Conservation (phyloP, 192 early-diverging fungal species). For the Spinellus fusiger region DNA sequence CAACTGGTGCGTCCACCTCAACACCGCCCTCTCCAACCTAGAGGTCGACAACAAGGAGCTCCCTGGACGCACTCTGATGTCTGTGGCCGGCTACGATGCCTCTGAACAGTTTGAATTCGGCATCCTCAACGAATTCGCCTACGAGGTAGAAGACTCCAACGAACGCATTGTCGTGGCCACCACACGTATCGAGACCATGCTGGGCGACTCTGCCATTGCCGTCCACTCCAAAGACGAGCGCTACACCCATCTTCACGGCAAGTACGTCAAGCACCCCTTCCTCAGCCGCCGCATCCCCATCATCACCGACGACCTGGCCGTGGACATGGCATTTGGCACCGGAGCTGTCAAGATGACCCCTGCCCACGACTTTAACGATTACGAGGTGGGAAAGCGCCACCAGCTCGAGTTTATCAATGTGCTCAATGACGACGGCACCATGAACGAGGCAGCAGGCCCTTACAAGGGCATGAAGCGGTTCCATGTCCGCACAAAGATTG, state of each 20-base stretch:
- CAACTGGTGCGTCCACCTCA: conserved; percentile 96
- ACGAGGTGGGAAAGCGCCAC: conserved; percentile 91
- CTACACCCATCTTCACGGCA: conserved; percentile 93
- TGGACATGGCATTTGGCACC: conserved; percentile 92
- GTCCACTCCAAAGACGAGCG: conserved; percentile 90
- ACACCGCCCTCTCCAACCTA: conserved; percentile 94
- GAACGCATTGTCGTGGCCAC: conserved; percentile 95
- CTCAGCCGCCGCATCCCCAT: conserved; percentile 86
- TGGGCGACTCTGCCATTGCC: conserved; percentile 96
- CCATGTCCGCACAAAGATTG: conserved; percentile 83
- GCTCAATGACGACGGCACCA: conserved; percentile 92
- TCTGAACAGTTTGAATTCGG: conserved; percentile 98
- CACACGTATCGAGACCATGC: conserved; percentile 99
- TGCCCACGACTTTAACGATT: conserved; percentile 97
- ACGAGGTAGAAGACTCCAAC: conserved; percentile 77
- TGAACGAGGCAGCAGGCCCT: conserved; percentile 86
- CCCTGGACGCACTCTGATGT: conserved; percentile 75
- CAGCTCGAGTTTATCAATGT: conserved; percentile 94
- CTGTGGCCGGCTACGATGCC: conserved; percentile 86
- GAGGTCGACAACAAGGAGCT: conserved; percentile 94
- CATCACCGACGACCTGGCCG: conserved; percentile 76
- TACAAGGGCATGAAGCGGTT: conserved; percentile 90
- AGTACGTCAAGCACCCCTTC: conserved; percentile 93
- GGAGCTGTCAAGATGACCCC: conserved; percentile 99
- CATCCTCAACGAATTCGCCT: conserved; percentile 92